phyloP scores from a whole-genome alignment of 345 rosid species.

The Rhizophora apiculata region DNA sequence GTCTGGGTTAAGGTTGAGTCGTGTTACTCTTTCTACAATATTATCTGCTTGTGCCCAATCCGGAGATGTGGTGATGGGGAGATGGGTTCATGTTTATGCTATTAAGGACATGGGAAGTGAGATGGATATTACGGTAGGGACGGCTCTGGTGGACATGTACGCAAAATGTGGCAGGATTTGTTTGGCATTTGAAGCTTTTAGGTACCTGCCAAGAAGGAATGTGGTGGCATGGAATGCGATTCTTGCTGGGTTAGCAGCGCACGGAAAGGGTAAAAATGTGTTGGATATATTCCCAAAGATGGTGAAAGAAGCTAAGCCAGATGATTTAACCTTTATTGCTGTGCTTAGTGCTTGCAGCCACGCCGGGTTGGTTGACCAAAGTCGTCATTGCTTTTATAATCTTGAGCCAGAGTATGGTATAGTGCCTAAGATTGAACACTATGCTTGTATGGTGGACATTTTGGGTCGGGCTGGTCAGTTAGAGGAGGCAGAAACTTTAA shows the following conservation, averaged over 20 bases:
- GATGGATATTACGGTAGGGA: slow-evolving; percentile 58
- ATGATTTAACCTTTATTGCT: slow-evolving; percentile 68
- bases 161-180: slow-evolving; percentile 70
- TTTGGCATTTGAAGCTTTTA: slow-evolving; percentile 50
- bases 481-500: slow-evolving; percentile 61
- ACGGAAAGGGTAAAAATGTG: slow-evolving; percentile 52
- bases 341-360: slow-evolving; percentile 79
- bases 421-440: slow-evolving; percentile 66
- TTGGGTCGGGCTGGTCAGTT: slow-evolving; percentile 69
- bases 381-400: slow-evolving; percentile 39
- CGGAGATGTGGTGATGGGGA: slow-evolving; percentile 56
- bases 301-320: slow-evolving; percentile 62
- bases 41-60: slow-evolving; percentile 68
- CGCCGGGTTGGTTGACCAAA: slow-evolving; percentile 65
- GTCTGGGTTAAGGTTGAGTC: slow-evolving; percentile 39
- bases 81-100: slow-evolving; percentile 71
- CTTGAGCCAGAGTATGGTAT: slow-evolving; percentile 42
- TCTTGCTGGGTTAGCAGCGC: slow-evolving; percentile 74
- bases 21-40: slow-evolving; percentile 60
- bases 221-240: slow-evolving; percentile 77
- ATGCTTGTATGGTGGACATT: slow-evolving; percentile 89
- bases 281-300: slow-evolving; percentile 54
- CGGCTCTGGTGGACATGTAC: slow-evolving; percentile 84
- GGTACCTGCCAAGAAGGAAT: slow-evolving; percentile 53
- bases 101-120: slow-evolving; percentile 50